These are phyloP conservation scores for Melampsora larici-populina DNA, from an alignment of 1,284 basidiomycete genomes.

Conservation along the genomic window DNA sequence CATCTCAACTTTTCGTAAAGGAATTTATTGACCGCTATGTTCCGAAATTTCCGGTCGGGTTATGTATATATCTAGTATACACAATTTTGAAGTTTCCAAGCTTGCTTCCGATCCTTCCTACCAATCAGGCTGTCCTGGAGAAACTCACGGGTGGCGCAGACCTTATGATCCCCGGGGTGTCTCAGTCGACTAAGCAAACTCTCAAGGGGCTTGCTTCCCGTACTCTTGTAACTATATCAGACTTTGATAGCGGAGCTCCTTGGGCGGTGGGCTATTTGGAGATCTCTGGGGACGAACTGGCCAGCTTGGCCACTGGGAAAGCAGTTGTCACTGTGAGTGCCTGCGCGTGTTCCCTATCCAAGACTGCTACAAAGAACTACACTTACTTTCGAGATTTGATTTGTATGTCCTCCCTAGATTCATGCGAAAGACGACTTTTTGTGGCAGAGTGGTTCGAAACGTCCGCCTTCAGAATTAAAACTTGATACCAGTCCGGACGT, in stretches of 20 bases:
- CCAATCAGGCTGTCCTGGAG: conserved; percentile 14
- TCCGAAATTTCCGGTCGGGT: no score
- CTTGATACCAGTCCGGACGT: neutral
- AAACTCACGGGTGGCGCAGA: conserved; percentile 25
- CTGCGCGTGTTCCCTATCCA: neutral
- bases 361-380: neutral
- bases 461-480: neutral
- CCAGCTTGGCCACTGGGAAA: neutral
- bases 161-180: conserved; percentile 33
- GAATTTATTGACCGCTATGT: neutral
- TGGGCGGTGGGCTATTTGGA: conserved; percentile 37
- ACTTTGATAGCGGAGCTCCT: neutral
- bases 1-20: neutral
- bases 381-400: neutral
- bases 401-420: neutral
- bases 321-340: conserved; percentile 23
- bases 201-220: neutral
- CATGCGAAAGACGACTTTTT: conserved; percentile 32
- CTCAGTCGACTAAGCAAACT: neutral
- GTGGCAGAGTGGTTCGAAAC: conserved; percentile 15
- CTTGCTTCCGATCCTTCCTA: conserved; percentile 11
- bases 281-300: neutral
- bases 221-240: conserved; percentile 10
- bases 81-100: conserved; percentile 13
- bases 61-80: conserved; percentile 2